A percentile compares a stretch with the other conserved stretches of the same genome.
Conservation (phyloP, 2,329 filamentous ascomycete genomes). For the Aspergillus fumigatus region DNA sequence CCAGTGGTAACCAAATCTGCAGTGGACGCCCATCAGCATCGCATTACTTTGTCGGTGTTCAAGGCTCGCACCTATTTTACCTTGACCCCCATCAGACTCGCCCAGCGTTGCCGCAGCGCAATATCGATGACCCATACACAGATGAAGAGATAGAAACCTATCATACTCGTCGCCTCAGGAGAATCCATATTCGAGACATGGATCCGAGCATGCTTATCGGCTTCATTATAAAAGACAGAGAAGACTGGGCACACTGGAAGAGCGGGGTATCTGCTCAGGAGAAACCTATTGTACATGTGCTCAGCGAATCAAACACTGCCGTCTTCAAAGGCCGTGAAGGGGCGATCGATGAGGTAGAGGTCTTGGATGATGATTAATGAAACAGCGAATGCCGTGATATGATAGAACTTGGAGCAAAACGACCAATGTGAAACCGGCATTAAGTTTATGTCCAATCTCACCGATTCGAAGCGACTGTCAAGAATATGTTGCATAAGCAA, state of each 20-base stretch:
- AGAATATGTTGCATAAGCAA: constrained; percentile 6
- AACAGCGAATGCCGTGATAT: neutral
- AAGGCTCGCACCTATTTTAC: constrained; percentile 82
- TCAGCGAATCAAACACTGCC: constrained; percentile 58
- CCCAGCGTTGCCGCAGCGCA: constrained; percentile 63
- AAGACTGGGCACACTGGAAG: constrained; percentile 83
- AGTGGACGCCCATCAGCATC: constrained; percentile 91
- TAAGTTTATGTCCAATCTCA: neutral
- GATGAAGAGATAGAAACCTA: constrained; percentile 73
- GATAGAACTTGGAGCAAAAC: neutral
- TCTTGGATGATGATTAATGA: constrained; percentile 67
- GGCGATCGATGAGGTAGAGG: constrained; percentile 86
- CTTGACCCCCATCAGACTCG: constrained; percentile 89
- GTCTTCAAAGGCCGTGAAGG: constrained; percentile 58
- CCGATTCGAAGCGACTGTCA: neutral
- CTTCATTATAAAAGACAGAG: constrained; percentile 76
- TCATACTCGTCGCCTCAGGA: constrained; percentile 78
- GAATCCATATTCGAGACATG: constrained; percentile 84
- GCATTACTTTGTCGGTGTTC: constrained; percentile 68
- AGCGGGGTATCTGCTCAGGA: constrained; percentile 69
- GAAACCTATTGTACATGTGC: constrained; percentile 81
- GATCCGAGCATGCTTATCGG: constrained; percentile 97
- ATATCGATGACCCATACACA: constrained; percentile 49
- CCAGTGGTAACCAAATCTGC: constrained; percentile 8
- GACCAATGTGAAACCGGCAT: neutral